A percentile compares a stretch with the other conserved stretches of the same genome.
These are phyloP conservation scores for Rhododendron griersonianum DNA, from an alignment of 148 eudicot species.

Conservation along the genomic window DNA sequence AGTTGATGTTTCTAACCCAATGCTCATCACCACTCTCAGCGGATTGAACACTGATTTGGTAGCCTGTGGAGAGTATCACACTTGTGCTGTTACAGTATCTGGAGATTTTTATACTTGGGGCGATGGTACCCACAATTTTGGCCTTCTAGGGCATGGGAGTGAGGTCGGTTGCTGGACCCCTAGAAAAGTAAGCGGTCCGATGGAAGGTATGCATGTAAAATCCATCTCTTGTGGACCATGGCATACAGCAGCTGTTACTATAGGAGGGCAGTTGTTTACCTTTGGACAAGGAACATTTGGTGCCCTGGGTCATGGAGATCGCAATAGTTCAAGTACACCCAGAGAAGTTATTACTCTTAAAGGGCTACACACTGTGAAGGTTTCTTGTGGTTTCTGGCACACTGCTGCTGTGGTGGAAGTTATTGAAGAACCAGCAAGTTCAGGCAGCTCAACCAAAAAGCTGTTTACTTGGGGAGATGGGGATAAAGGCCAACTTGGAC, in stretches of 20 bases:
- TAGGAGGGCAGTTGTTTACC: slow-evolving; percentile 60
- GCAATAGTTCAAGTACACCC: slow-evolving; percentile 36
- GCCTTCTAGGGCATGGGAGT: slow-evolving; percentile 62
- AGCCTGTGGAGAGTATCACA: slow-evolving; percentile 76
- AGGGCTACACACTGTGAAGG: slow-evolving; percentile 51
- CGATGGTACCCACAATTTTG: slow-evolving; percentile 46
- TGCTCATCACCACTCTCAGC: slow-evolving; percentile 47
- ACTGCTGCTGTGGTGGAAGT: slow-evolving; percentile 70
- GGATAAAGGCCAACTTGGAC: slow-evolving; percentile 73
- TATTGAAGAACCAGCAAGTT: slow-evolving; percentile 35
- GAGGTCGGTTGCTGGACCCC: slow-evolving; percentile 58
- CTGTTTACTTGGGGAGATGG: slow-evolving; percentile 86
- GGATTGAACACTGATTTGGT: slow-evolving; percentile 45
- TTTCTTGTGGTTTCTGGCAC: slow-evolving; percentile 78
- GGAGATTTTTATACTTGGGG: slow-evolving; percentile 84
- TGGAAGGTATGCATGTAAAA: slow-evolving; percentile 56
- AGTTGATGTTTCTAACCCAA: slow-evolving; percentile 53
- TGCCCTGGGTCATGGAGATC: slow-evolving; percentile 75
- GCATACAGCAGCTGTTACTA: slow-evolving; percentile 64
- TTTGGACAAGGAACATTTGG: slow-evolving; percentile 85
- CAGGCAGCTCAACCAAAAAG: slow-evolving; percentile 44
- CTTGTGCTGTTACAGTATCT: slow-evolving; percentile 57
- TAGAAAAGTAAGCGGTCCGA: slow-evolving; percentile 44
- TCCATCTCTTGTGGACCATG: slow-evolving; percentile 76
- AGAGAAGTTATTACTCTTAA: slow-evolving; percentile 57